Conservation (phyloP, 169 alveolate genomes). For the Eimeria necatrix region DNA sequence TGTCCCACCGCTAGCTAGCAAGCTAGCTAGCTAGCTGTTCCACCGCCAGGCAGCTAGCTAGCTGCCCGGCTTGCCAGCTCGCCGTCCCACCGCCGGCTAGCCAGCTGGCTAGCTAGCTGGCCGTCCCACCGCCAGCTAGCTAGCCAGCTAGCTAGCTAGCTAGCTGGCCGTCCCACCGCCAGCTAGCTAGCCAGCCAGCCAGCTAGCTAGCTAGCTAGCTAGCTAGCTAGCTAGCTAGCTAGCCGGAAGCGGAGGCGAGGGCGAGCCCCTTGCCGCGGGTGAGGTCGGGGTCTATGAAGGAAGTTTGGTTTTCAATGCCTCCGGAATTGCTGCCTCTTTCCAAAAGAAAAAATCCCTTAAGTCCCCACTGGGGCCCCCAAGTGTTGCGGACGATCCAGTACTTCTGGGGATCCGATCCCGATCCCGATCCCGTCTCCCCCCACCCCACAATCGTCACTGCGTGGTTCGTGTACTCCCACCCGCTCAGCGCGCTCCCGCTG, state of each 20-base stretch:
- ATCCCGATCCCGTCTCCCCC: conserved; percentile 85
- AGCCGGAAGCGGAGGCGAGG: too few species aligned
- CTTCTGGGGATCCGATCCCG: conserved; percentile 57
- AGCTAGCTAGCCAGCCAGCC: conserved; percentile 40
- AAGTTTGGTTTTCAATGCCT: conserved; percentile 78
- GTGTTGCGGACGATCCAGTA: conserved; percentile 95
- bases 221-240: conserved; percentile 24
- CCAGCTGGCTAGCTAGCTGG: not conserved
- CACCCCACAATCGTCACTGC: conserved; percentile 94
- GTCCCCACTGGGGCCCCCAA: conserved; percentile 96
- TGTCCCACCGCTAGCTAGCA: too few species aligned
- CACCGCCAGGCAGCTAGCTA: too few species aligned
- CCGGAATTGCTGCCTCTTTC: conserved; percentile 83
- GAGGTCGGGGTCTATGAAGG: conserved; percentile 79
- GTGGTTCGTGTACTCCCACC: conserved; percentile 94
- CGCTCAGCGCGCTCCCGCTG: conserved; percentile 8
- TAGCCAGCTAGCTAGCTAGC: not conserved
- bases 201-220: conserved; percentile 4
- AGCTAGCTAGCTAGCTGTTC: too few species aligned
- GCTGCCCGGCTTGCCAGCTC: too few species aligned
- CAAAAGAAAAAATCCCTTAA: conserved; percentile 90
- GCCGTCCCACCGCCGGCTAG: not conserved
- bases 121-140: not conserved
- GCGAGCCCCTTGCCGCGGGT: conserved; percentile 78
- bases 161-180: not conserved